Evolutionary conservation across 345 rosid genomes (phyloP), one percentile per base, ranked within the genome.

Genomic region (Bruguiera gymnorhiza): DNA sequence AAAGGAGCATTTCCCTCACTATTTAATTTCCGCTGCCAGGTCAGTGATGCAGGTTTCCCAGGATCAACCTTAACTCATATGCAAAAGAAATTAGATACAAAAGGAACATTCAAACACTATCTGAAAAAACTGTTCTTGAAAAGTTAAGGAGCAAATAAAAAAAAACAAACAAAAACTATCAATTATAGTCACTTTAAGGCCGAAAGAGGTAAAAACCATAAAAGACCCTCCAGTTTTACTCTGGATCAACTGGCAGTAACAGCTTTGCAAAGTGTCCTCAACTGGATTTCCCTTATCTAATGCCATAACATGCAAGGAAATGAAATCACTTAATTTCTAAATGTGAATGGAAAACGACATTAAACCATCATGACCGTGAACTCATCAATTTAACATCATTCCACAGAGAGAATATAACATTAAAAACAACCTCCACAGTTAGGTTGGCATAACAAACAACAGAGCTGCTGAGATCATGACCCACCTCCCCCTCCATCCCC

Each of bases 1-100:
- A 57, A 51, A 59, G 62, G 73, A 26, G 23, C 52, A 67, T 9
- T 32, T 46, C 57, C 80, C 60, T 52, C 34, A 6, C 21, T 16
- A 34, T 67, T 64, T 63, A 72, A 48, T 50, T 68, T 72, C 46
- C 80, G 70, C 50, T 72, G 80, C 80, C 80, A 77, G 55, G 80
- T 77, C 60, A 72, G 73, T 64, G 73, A 19, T 37, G 80, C 73
- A 72, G 80, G 80, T 39, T 68, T 73, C 23, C 70, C 73, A 32
- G 76, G 67, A 36, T 77, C 76, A 72, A 72, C 80, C 80, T 77
- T 52, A 52, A 65, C 8, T 20, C 48, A 64, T 3, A 50, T 48
- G 24, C 19, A 48, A 64, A 60, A 31, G 27, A 29, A 73, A 36
- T 60, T 4, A 66, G 71, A 60, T 10, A 60, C 24, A 24, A 20